A percentile compares a stretch with the other conserved stretches of the same genome.
phyloP scores from a whole-genome alignment of 805 yeast species.

The Dipodascopsis uninucleata region DNA sequence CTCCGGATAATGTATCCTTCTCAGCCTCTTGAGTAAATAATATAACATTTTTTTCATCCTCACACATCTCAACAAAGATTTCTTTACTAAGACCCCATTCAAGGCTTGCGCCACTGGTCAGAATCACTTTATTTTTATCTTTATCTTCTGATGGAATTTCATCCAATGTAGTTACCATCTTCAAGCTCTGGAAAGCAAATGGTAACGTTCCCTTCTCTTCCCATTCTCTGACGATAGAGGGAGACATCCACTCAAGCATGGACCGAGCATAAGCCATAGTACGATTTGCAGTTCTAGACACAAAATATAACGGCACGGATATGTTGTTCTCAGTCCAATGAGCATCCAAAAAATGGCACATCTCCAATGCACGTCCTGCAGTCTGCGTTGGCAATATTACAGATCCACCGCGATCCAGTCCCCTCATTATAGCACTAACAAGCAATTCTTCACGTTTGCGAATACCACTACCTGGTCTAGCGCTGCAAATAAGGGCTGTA shows the following conservation, averaged over 20 bases:
- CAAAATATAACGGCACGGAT: slow-evolving; percentile 60
- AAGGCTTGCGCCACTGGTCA: slow-evolving; percentile 66
- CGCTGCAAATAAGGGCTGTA: slow-evolving; percentile 72
- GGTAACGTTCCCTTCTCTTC: slow-evolving; percentile 71
- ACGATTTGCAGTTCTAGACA: slow-evolving; percentile 78
- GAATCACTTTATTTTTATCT: slow-evolving; percentile 65
- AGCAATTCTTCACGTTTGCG: slow-evolving; percentile 62
- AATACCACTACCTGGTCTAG: slow-evolving; percentile 59
- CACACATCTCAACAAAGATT: slow-evolving; percentile 42
- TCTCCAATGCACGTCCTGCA: slow-evolving; percentile 76
- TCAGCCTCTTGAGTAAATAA: slow-evolving; percentile 68
- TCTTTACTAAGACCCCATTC: slow-evolving; percentile 56
- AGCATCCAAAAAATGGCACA: slow-evolving; percentile 68
- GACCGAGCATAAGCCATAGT: slow-evolving; percentile 76
- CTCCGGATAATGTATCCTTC: slow-evolving; percentile 46
- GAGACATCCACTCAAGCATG: slow-evolving; percentile 94
- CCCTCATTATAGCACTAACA: slow-evolving; percentile 32
- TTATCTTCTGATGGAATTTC: slow-evolving; percentile 40
- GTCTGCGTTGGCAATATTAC: slow-evolving; percentile 78
- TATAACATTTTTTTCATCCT: slow-evolving; percentile 61
- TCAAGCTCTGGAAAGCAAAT: slow-evolving; percentile 68
- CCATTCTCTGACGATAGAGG: slow-evolving; percentile 81
- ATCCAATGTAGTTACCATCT: slow-evolving; percentile 53
- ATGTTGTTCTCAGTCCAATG: slow-evolving; percentile 46
- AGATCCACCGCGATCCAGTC: slow-evolving; percentile 55